These are phyloP conservation scores for Cinnamomum chago DNA, from an alignment of 164 flowering plant species.

Conservation along the genomic window DNA sequence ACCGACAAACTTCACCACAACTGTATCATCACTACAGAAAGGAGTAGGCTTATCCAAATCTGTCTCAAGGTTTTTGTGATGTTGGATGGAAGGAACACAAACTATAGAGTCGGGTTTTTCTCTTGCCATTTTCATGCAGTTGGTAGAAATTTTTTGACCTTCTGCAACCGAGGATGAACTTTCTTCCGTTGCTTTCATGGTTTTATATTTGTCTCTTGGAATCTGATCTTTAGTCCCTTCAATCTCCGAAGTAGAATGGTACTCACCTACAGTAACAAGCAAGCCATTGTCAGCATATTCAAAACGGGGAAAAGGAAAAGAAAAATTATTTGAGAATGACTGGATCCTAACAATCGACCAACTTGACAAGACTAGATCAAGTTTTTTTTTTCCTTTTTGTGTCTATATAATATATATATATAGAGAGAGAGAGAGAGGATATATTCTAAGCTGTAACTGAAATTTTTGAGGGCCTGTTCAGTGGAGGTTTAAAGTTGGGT, in stretches of 20 bases:
- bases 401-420: too few species aligned
- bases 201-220: background rate
- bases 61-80: slow-evolving; percentile 1
- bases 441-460: background rate
- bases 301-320: background rate
- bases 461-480: background rate
- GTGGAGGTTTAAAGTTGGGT: background rate
- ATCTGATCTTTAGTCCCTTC: background rate
- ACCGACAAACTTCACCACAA: slow-evolving; percentile 65
- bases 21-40: slow-evolving; percentile 52
- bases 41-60: slow-evolving; percentile 16
- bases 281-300: background rate
- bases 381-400: too few species aligned
- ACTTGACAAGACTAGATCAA: background rate
- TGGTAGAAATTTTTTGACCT: background rate
- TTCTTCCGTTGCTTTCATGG: background rate
- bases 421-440: background rate
- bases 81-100: background rate
- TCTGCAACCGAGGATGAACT: background rate
- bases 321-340: background rate
- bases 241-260: background rate
- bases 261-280: slow-evolving; percentile 1
- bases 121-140: background rate
- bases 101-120: background rate
- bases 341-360: background rate